phyloP scores from a whole-genome alignment of 176 grass and related monocot genomes.

The Paspalum notatum region DNA sequence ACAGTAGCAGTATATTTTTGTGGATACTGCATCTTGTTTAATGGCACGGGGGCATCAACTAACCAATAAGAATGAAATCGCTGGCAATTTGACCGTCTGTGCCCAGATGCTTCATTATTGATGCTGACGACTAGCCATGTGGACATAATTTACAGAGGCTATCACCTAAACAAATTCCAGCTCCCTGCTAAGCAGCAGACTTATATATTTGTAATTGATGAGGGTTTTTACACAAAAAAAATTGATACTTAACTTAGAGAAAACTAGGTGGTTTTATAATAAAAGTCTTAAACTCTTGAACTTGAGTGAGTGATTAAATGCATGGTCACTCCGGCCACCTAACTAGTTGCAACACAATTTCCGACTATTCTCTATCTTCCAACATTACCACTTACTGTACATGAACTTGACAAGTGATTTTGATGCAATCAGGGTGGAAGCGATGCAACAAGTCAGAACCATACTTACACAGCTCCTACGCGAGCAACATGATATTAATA shows the following conservation, averaged over 20 bases:
- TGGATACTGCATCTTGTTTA: conserved; percentile 40
- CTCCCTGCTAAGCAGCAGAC: conserved; percentile 41
- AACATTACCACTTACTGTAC: not conserved
- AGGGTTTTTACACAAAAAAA: not conserved
- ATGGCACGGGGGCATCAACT: conserved; percentile 35
- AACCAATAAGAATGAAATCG: conserved; percentile 30
- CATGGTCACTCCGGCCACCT: too few species aligned
- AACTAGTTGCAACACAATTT: too few species aligned
- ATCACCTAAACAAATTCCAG: conserved; percentile 24
- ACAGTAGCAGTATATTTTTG: conserved; percentile 18
- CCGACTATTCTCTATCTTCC: not conserved
- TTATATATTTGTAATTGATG: conserved; percentile 13
- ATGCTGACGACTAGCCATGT: conserved; percentile 30
- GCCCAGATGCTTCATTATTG: conserved; percentile 47
- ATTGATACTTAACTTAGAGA: too few species aligned
- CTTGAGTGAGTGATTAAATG: too few species aligned
- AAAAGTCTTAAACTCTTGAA: too few species aligned
- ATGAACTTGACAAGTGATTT: not conserved
- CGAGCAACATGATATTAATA: not conserved
- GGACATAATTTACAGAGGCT: conserved; percentile 34
- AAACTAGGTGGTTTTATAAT: too few species aligned
- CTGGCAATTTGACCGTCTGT: conserved; percentile 41
- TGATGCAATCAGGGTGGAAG: not conserved
- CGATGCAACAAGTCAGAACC: conserved; percentile 5
- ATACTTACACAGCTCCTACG: not conserved